A percentile compares a stretch with the other conserved stretches of the same genome.
These are phyloP conservation scores for Neltuma alba DNA, from an alignment of 306 rosid species.

Conservation along the genomic window DNA sequence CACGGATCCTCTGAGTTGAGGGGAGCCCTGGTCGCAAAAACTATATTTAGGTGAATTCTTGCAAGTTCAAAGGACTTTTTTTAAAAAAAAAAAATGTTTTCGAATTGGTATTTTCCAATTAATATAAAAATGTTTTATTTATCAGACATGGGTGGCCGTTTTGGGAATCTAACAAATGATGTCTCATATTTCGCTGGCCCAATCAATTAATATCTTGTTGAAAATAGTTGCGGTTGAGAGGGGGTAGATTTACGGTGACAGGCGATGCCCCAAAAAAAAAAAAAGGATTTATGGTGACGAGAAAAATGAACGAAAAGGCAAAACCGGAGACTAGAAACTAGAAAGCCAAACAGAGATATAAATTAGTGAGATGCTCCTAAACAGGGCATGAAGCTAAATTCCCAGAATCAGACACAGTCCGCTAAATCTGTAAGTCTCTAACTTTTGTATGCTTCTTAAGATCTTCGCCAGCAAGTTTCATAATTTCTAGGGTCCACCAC, in stretches of 20 bases:
- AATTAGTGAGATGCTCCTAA: background rate
- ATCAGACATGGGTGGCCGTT: background rate
- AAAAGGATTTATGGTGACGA: background rate
- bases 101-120: too few species aligned
- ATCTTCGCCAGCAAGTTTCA: constrained; percentile 1
- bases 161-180: background rate
- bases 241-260: background rate
- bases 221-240: background rate
- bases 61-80: background rate
- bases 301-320: background rate
- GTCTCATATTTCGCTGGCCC: background rate
- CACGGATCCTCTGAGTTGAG: background rate
- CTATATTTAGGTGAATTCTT: background rate
- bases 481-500: background rate
- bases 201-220: background rate
- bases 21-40: background rate
- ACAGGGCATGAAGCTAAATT: constrained; percentile 8
- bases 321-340: background rate
- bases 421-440: constrained; percentile 2
- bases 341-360: background rate
- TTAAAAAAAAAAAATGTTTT: background rate
- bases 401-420: background rate
- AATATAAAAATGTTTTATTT: background rate
- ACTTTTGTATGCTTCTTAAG: background rate
- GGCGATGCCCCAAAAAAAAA: too few species aligned